Evolutionary conservation across 2,329 filamentous ascomycete genomes (phyloP), one percentile per base, ranked within the genome.

Genomic region (Botrytis squamosa): DNA sequence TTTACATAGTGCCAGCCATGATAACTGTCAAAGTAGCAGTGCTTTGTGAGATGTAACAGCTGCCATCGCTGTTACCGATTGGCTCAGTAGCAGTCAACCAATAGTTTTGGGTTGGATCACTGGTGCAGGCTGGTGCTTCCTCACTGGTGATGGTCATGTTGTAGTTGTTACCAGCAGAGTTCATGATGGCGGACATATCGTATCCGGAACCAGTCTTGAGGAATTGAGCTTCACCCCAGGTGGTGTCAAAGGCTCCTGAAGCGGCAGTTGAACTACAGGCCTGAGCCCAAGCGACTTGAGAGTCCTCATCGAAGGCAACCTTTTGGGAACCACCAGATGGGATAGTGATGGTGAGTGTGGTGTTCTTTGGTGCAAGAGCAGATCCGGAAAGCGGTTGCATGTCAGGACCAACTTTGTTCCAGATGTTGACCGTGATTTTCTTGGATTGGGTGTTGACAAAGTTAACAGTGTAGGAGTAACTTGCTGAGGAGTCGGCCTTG

Each of bases 101-200:
- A 69, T 72, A 76, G 76, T 81, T 81, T 71, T 81, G 72, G 65
- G 75, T 78, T 42, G 66, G 74, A 59, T 76, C 75, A 68, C 78
- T 80, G 29, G 72, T 76, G 71, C 80, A 81, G 1, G 42, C n/a
- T 16, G 74, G 49, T 38, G 76, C 77, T 73, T 81, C 79, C 6
- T 16, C 25, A 63, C 74, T 75, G 49, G 62, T 77, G 73, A 81
- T 81, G n/a, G 75, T 74, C 80, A 81, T 81, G 68, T 77, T 73
- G 55, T 81, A 81, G 68, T 75, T 76, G 73, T 79, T 81, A 29
- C 75, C 75, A 22, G 63, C 57, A 2, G 76, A n/a, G 75, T 80
- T 81, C 73, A 77, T 75, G 74, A 81, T 81, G 49, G 79, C 79
- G 12, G 80, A 81, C 36, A 80, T 71, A 64, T 81, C 78, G 25